These are phyloP conservation scores for Quercus ilex DNA, from an alignment of 306 rosid species.

Conservation along the genomic window DNA sequence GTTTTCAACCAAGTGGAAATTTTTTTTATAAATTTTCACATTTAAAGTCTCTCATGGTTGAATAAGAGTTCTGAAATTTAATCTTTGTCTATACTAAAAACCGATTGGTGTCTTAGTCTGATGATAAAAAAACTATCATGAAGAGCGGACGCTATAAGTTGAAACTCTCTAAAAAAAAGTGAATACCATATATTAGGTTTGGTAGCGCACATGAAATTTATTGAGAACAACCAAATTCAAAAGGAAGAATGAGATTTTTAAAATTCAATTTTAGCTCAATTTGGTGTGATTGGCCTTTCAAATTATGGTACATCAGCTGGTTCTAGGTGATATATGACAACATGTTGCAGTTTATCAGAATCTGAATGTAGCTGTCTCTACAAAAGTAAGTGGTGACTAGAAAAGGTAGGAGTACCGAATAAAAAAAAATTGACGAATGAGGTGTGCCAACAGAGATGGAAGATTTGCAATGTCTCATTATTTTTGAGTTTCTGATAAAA, in stretches of 20 bases:
- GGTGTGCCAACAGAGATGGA: conserved; percentile 5
- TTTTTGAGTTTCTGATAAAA: conserved; percentile 15
- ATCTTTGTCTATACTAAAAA: rapidly evolving
- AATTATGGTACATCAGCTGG: neutral
- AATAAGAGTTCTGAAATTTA: too few relatives aligned
- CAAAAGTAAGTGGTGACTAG: neutral
- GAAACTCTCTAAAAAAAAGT: too few relatives aligned
- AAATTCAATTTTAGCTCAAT: too few relatives aligned
- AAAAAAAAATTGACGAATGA: neutral
- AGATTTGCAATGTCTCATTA: conserved; percentile 15
- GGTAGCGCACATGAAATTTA: too few relatives aligned
- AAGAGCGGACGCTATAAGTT: rapidly evolving
- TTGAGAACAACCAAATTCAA: too few relatives aligned
- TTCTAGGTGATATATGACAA: neutral
- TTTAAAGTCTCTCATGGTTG: too few relatives aligned
- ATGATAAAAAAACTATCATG: too few relatives aligned
- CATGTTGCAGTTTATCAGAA: neutral
- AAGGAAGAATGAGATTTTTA: too few relatives aligned
- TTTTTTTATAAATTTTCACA: too few relatives aligned
- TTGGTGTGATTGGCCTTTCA: neutral
- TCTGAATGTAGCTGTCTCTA: neutral
- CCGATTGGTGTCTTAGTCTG: too few relatives aligned
- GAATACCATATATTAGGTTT: too few relatives aligned
- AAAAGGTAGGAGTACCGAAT: neutral
- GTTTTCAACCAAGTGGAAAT: neutral